phyloP scores from a whole-genome alignment of 83 land plant species.

The Picea abies region DNA sequence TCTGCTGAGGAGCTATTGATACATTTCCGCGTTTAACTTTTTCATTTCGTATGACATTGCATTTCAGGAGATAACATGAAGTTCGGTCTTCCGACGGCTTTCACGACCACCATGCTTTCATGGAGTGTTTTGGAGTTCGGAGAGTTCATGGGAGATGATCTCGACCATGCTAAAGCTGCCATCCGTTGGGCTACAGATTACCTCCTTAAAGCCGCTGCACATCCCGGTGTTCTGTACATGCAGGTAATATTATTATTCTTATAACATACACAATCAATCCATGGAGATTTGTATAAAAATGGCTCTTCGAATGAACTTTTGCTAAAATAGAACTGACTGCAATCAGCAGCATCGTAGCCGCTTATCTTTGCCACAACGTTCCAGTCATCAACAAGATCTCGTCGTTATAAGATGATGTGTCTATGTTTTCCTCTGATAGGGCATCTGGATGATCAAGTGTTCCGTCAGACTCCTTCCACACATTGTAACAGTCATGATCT shows the following conservation, averaged over 20 bases:
- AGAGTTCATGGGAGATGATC: constrained; percentile 23
- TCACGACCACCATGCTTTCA: constrained; percentile 36
- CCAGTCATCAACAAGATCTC: too few relatives aligned
- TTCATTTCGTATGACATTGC: background rate
- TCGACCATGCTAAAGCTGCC: constrained; percentile 25
- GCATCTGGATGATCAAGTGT: too few relatives aligned
- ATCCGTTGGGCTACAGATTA: constrained; percentile 49
- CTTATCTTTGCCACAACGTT: too few relatives aligned
- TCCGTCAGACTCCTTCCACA: too few relatives aligned
- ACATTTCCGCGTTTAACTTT: too few relatives aligned
- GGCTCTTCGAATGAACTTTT: too few relatives aligned
- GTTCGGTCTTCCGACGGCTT: constrained; percentile 40
- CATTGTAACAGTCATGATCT: too few relatives aligned
- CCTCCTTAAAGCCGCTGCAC: constrained; percentile 22
- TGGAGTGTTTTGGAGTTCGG: constrained; percentile 42
- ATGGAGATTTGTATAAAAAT: background rate
- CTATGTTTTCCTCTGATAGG: too few relatives aligned
- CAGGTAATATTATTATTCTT: constrained; percentile 15
- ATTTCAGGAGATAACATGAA: background rate
- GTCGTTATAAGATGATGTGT: too few relatives aligned
- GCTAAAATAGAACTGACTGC: too few relatives aligned
- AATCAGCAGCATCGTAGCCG: too few relatives aligned
- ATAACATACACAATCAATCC: background rate
- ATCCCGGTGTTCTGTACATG: constrained; percentile 10
- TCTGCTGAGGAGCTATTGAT: too few relatives aligned